phyloP scores from a whole-genome alignment of 2,329 filamentous ascomycete species.

The Fusarium marasasianum region DNA sequence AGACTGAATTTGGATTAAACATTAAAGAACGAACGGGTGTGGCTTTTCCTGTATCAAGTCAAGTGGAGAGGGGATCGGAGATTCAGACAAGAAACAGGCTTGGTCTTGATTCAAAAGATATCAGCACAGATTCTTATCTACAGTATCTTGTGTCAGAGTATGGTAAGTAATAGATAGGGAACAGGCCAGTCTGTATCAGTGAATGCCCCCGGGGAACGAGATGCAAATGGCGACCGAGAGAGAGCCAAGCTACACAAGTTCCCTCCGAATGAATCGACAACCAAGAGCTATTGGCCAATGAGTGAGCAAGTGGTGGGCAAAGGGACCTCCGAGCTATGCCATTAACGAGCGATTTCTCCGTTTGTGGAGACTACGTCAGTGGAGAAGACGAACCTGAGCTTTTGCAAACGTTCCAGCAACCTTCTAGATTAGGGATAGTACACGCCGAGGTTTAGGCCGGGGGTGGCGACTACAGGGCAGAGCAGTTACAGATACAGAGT shows the following conservation, averaged over 20 bases:
- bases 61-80: neutral
- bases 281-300: neutral
- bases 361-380: slow-evolving; percentile 26
- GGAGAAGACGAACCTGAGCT: neutral
- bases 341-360: slow-evolving; percentile 7
- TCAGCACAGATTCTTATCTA: neutral
- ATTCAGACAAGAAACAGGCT: neutral
- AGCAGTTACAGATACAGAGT: neutral
- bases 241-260: slow-evolving; percentile 16
- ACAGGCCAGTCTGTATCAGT: neutral
- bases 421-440: slow-evolving; percentile 40
- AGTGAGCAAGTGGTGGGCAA: neutral
- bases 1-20: neutral
- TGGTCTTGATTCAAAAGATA: neutral
- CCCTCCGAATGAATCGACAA: neutral
- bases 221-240: neutral
- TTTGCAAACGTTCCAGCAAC: slow-evolving; percentile 42
- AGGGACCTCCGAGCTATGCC: slow-evolving; percentile 2
- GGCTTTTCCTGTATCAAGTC: neutral
- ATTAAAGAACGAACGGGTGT: neutral
- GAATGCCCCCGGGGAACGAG: neutral
- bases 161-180: neutral
- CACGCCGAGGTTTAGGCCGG: slow-evolving; percentile 35
- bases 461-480: slow-evolving; percentile 8
- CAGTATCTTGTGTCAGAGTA: neutral